These are phyloP conservation scores for Diaporthe aspalathi DNA, from an alignment of 2,329 filamentous ascomycete genomes.

Conservation along the genomic window DNA sequence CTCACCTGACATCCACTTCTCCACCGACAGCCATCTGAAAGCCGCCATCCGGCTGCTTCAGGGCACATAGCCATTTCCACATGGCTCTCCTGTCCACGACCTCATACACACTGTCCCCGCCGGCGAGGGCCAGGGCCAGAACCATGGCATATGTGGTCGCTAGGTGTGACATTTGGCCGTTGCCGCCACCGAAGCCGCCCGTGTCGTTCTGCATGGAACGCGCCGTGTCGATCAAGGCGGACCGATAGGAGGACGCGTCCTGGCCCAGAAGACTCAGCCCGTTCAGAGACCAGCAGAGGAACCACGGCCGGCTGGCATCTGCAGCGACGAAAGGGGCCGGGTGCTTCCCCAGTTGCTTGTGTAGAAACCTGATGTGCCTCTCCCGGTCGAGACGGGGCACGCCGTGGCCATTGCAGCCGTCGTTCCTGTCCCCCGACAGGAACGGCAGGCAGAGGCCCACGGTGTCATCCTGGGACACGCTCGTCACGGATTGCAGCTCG, in stretches of 20 bases:
- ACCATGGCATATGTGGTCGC: conserved; percentile 89
- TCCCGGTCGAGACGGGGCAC: conserved; percentile 78
- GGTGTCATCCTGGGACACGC: conserved; percentile 74
- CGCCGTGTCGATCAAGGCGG: conserved; percentile 79
- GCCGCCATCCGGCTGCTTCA: conserved; percentile 91
- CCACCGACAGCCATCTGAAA: conserved; percentile 88
- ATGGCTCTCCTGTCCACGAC: conserved; percentile 84
- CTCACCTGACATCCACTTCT: conserved; percentile 88
- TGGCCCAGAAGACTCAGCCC: conserved; percentile 81
- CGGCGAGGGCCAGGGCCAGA: conserved; percentile 82
- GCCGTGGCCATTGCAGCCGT: conserved; percentile 74
- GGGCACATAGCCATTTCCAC: conserved; percentile 88
- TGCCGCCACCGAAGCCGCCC: conserved; percentile 94
- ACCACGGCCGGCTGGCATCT: conserved; percentile 92
- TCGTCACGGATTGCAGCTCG: conserved; percentile 74
- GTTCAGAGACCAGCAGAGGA: conserved; percentile 91
- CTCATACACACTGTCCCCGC: conserved; percentile 77
- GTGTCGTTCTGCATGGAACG: conserved; percentile 82
- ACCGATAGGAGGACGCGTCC: conserved; percentile 75
- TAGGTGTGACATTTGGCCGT: conserved; percentile 88
- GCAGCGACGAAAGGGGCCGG: conserved; percentile 77
- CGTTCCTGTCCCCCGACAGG: conserved; percentile 65
- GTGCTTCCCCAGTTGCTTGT: conserved; percentile 68
- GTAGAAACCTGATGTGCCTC: conserved; percentile 72
- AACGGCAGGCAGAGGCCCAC: conserved; percentile 76